Evolutionary conservation across 1,139 yeast genomes (phyloP).

Genomic region (Meyerozyma carpophila): DNA sequence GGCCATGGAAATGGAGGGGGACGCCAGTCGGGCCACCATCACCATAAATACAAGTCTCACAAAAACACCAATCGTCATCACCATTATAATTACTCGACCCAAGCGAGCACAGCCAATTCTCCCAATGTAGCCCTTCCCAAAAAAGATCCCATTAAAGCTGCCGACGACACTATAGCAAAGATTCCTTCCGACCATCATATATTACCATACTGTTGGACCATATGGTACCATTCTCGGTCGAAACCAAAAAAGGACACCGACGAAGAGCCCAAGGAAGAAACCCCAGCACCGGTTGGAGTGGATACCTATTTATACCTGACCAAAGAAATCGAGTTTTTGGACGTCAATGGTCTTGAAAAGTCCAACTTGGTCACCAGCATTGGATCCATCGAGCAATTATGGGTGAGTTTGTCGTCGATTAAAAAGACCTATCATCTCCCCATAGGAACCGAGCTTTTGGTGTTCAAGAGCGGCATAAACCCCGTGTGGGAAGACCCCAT

Average conservation of each 20-base stretch:
- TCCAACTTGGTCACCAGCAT: conserved; percentile 26
- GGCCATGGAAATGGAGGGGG: conserved; percentile 5
- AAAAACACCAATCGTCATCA: conserved; percentile 7
- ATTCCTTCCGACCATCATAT: conserved; percentile 32
- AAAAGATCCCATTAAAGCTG: conserved; percentile 29
- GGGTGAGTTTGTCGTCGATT: conserved; percentile 47
- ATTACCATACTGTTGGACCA: conserved; percentile 46
- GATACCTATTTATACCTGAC: conserved; percentile 41
- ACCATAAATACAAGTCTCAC: conserved; percentile 6
- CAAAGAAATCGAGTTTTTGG: conserved; percentile 30
- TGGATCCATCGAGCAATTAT: conserved; percentile 58
- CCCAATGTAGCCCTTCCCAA: conserved; percentile 25
- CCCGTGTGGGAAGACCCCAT: conserved; percentile 74
- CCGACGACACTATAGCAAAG: conserved; percentile 26
- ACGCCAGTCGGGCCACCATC: conserved; percentile 4
- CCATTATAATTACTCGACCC: conserved; percentile 5
- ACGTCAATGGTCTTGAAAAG: conserved; percentile 10
- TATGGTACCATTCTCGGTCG: conserved; percentile 41
- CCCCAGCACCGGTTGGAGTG: conserved; percentile 21
- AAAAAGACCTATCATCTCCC: conserved; percentile 44
- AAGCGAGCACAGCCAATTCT: conserved; percentile 6
- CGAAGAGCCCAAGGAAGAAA: conserved; percentile 10
- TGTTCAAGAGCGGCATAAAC: conserved; percentile 59
- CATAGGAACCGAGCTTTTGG: conserved; percentile 52
- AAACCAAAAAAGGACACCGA: conserved; percentile 15